Base-by-base conservation (phyloP, 2,329 filamentous ascomycete species). In the Saccharata proteae region DNA sequence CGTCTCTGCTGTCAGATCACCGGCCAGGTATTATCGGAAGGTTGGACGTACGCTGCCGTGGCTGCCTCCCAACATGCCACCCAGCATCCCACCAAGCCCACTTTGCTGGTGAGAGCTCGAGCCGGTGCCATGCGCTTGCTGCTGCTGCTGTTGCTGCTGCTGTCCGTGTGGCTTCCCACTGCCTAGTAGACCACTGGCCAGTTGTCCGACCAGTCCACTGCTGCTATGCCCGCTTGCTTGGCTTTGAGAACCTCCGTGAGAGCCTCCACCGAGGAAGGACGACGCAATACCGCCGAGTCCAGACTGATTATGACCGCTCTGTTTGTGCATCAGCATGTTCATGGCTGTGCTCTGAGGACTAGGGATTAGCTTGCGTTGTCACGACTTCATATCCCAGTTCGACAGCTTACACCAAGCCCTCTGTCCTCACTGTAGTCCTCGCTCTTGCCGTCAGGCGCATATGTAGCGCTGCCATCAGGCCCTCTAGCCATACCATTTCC, bases 171-270 rank as follows among this genome's bases (percentile, higher is more conserved):
- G 51, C 43, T 57, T 57, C 22, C 47, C 48, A 32, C 42, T 51
- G 23, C 43, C 55, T 24, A 50, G 53, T 40, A 54, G 65, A 13
- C 48, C 48, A 61, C 46, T 73, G 59, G 49, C 74, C 59, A 51
- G 71, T 55, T 61, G 74, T 64, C 44, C 75, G 54, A 46, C 65
- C 44, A 54, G 57, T 16, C 52, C 32, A 18, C 25, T 21, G 19
- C 38, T 34, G 25, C 40, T 35, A 24, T 11, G 37, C 27, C 29
- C 31, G 18, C 28, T 30, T 26, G 24, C 11, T 3, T 21, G 16
- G 14, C 14, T 18, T 13, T 34, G 32, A 20, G 28, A 30, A 17
- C 23, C 23, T 17, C 36, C 32, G 16, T 38, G 36, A n/a, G 36
- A 38, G 18, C 38, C 34, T 7, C 38, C 35, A 4, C 37, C 34